phyloP scores from a whole-genome alignment of 371 early-diverging fungal genomes.

The Syncephalastrum sp. region DNA sequence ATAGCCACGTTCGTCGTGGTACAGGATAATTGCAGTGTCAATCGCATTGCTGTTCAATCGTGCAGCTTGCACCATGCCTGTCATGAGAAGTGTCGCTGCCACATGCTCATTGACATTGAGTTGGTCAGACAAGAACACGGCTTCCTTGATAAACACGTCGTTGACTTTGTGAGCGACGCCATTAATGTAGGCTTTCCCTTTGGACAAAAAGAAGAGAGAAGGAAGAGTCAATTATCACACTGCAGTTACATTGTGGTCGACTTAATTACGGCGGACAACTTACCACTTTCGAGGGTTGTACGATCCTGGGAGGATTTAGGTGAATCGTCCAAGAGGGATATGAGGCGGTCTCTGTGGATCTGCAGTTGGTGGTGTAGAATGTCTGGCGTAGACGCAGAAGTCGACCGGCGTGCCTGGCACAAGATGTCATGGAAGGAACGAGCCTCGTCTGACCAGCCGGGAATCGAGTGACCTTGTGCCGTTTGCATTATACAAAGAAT shows the following conservation, averaged over 20 bases:
- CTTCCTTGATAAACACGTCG: slow-evolving; percentile 66
- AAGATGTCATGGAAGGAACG: slow-evolving; percentile 26
- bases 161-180: slow-evolving; percentile 57
- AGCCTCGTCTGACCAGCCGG: slow-evolving; percentile 3
- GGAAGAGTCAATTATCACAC: not conserved
- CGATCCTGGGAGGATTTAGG: slow-evolving; percentile 50
- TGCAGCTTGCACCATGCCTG: slow-evolving; percentile 50
- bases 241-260: not conserved
- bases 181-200: slow-evolving; percentile 54
- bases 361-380: slow-evolving; percentile 25
- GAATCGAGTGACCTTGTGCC: no score
- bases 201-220: not conserved
- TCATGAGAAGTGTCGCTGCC: slow-evolving; percentile 71
- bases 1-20: slow-evolving; percentile 68
- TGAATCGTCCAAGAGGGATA: slow-evolving; percentile 45
- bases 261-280: not conserved
- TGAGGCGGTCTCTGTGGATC: slow-evolving; percentile 34
- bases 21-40: slow-evolving; percentile 71
- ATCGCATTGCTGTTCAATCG: slow-evolving; percentile 14
- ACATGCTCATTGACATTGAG: slow-evolving; percentile 77
- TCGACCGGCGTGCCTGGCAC: slow-evolving; percentile 31
- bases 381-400: slow-evolving; percentile 16
- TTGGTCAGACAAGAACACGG: slow-evolving; percentile 73
- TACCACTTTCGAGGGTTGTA: slow-evolving; percentile 51
- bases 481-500: no score